A percentile compares a stretch with the other conserved stretches of the same genome.
Conservation (phyloP, 768 basidiomycete species). For the Boletus barrowsii region DNA sequence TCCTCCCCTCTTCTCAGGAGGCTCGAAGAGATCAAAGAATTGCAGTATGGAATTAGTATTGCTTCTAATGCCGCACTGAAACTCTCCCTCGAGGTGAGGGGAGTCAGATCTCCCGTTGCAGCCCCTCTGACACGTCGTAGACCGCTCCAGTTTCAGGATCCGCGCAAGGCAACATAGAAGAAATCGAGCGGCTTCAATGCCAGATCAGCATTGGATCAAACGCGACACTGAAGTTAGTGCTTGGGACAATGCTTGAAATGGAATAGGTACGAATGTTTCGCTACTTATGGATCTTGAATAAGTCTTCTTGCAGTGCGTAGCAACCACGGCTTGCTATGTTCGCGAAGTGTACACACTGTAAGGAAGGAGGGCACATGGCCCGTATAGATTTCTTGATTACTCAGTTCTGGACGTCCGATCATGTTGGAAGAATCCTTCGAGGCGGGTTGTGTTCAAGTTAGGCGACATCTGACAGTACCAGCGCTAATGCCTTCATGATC, state of each 20-base stretch:
- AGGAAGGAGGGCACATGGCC: too few relatives aligned
- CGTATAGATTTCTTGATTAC: too few relatives aligned
- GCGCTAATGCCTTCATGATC: too few relatives aligned
- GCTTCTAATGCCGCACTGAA: neutral
- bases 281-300: too few relatives aligned
- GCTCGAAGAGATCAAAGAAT: neutral
- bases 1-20: neutral
- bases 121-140: neutral
- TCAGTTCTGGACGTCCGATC: too few relatives aligned
- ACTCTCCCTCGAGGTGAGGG: neutral
- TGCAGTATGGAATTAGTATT: neutral
- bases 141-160: neutral
- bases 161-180: neutral
- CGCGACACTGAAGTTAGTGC: neutral
- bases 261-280: neutral
- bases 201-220: neutral
- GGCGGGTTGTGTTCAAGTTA: too few relatives aligned
- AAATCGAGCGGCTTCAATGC: neutral
- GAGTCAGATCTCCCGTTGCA: neutral
- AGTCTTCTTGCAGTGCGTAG: too few relatives aligned
- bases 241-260: neutral
- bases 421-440: too few relatives aligned
- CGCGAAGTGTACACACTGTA: too few relatives aligned
- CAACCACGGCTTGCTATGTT: too few relatives aligned
- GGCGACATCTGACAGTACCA: too few relatives aligned